Evolutionary conservation across 179 eudicot species (phyloP).

Genomic region (Patellifolia procumbens): DNA sequence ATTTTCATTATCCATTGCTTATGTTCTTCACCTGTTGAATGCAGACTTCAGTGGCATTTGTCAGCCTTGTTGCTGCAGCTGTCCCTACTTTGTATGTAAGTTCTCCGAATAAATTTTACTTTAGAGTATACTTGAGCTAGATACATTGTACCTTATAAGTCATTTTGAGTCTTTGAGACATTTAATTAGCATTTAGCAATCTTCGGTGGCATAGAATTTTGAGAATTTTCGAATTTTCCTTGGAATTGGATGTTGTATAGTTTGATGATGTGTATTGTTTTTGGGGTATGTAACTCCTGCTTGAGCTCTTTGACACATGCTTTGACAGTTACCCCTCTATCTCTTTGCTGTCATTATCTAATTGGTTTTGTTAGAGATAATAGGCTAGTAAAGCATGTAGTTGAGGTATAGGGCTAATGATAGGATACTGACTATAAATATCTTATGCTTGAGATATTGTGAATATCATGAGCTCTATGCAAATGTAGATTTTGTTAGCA

Average conservation of each 20-base stretch:
- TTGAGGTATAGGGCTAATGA: too few species aligned
- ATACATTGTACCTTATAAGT: background rate
- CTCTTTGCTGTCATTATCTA: too few species aligned
- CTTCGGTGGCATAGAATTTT: background rate
- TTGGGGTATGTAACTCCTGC: background rate
- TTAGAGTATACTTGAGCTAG: background rate
- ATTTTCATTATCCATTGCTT: background rate
- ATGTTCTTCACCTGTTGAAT: slow-evolving; percentile 16
- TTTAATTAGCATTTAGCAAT: too few species aligned
- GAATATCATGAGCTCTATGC: too few species aligned
- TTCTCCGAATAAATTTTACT: slow-evolving; percentile 12
- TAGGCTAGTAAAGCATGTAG: too few species aligned
- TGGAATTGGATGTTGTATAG: background rate
- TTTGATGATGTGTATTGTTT: slow-evolving; percentile 1
- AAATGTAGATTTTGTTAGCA: too few species aligned
- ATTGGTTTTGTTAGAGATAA: too few species aligned
- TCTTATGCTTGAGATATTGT: too few species aligned
- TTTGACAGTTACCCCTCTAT: too few species aligned
- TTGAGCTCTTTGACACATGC: background rate
- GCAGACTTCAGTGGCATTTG: slow-evolving; percentile 66
- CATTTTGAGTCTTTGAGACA: slow-evolving; percentile 10
- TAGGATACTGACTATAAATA: too few species aligned
- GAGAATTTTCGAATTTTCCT: background rate
- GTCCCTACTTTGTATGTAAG: slow-evolving; percentile 67
- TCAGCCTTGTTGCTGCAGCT: slow-evolving; percentile 63